phyloP scores from a whole-genome alignment of 805 yeast species.

The Saccharomycopsis fermentans region DNA sequence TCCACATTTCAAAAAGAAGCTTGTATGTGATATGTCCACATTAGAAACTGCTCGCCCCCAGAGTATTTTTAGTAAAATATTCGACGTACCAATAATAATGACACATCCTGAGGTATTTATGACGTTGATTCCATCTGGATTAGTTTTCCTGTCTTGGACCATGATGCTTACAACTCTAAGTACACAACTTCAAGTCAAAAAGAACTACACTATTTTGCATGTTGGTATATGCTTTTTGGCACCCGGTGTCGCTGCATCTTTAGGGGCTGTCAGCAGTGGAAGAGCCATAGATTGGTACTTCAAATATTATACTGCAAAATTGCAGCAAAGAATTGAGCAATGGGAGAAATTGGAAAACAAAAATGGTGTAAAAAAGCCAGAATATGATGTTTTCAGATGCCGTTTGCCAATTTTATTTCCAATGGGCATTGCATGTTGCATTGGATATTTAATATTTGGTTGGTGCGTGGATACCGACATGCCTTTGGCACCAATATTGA shows the following conservation, averaged over 20 bases:
- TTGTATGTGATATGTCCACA: constrained; percentile 26
- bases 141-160: constrained; percentile 64
- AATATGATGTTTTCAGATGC: constrained; percentile 6
- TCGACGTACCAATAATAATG: constrained; percentile 19
- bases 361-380: neutral
- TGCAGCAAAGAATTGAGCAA: constrained; percentile 19
- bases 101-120: constrained; percentile 1
- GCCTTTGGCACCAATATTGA: constrained; percentile 27
- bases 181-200: constrained; percentile 38
- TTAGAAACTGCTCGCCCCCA: constrained; percentile 15
- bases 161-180: constrained; percentile 58
- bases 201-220: constrained; percentile 41
- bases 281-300: constrained; percentile 44
- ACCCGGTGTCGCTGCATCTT: constrained; percentile 56
- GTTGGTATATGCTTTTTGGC: constrained; percentile 70
- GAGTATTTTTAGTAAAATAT: constrained; percentile 1
- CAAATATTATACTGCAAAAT: constrained; percentile 22
- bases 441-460: constrained; percentile 47
- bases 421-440: constrained; percentile 18
- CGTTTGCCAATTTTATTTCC: constrained; percentile 12
- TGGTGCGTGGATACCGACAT: constrained; percentile 47
- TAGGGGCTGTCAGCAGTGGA: constrained; percentile 54
- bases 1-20: constrained; percentile 23
- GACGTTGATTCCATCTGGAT: constrained; percentile 38
- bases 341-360: constrained; percentile 9